Base-by-base conservation (phyloP, 2,329 filamentous ascomycete species). In the Aurifilum marmelostoma region DNA sequence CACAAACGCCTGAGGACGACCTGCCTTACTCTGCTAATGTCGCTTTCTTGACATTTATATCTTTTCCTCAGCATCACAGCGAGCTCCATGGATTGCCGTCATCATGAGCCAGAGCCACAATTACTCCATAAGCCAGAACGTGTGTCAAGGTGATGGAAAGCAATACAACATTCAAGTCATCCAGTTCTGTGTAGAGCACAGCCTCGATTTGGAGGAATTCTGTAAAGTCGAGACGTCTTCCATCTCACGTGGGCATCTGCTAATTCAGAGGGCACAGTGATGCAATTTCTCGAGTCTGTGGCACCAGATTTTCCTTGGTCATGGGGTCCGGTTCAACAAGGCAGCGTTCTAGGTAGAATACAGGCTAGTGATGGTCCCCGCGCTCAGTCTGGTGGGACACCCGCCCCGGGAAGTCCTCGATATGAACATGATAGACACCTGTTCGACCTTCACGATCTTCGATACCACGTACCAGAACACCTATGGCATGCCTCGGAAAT, bases 101-200 rank as follows among this genome's bases (percentile, higher is more conserved):
- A 56, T 56, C 24, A 18, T 1, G 52, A 56, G 14, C 24, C 27
- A 47, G 11, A 11, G 12, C 24, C 12, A 1, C 27, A 3, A 29
- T 7, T 0, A 6, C 0, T 0, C 1, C 14, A 16, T 56, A 2
- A 29, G 14, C 1, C 14, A 2, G 14, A 56, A 32, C 14, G 24
- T 18, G 3, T 27, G 14, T 18, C 0, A 2, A 5, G 52, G 16
- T 1, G 29, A 24, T 29, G 52, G 21, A 47, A 5, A 56, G 5
- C 27, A 18, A 56, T 8, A 29, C 18, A 29, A 29, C 27, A 3
- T 32, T 32, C 18, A n/a, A n/a, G 1, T 32, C 18, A 18, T 56
- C 4, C 0, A 56, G 0, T 54, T 54, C 4, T 27, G 1, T 11
- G 24, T 12, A 29, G 12, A 16, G 2, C n/a, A 2, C 12, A 0